These are phyloP conservation scores for Camellia oleifera DNA, from an alignment of 179 eudicot genomes.

Conservation along the genomic window DNA sequence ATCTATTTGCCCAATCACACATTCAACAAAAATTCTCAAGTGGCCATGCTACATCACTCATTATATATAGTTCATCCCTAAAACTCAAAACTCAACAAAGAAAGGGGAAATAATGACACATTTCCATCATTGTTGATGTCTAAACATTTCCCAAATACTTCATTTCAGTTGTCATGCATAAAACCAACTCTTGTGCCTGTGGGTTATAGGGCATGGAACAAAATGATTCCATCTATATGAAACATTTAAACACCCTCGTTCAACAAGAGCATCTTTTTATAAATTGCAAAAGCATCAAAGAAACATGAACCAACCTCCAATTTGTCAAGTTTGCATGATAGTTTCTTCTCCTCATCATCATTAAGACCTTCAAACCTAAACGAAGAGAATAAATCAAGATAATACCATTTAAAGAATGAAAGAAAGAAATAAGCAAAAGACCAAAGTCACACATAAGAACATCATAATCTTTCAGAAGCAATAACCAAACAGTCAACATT, in stretches of 20 bases:
- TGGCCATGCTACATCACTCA: no score
- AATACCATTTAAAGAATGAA: background rate
- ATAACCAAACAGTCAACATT: background rate
- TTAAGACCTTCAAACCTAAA: constrained; percentile 56
- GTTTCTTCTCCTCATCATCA: constrained; percentile 45
- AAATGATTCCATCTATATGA: background rate
- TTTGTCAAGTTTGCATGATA: constrained; percentile 39
- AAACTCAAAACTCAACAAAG: no score
- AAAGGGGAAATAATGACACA: no score
- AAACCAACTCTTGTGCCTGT: no score
- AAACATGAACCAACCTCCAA: constrained; percentile 48
- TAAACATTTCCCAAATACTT: no score
- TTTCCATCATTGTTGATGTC: no score
- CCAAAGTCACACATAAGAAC: background rate
- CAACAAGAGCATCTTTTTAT: no score
- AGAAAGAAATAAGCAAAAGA: background rate
- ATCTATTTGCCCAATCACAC: no score
- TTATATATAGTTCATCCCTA: no score
- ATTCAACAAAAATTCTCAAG: no score
- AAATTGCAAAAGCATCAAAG: background rate
- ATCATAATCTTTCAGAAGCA: background rate
- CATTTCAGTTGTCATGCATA: no score
- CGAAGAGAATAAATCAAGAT: constrained; percentile 2
- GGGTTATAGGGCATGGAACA: background rate
- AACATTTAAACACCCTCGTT: background rate